Evolutionary conservation across 164 flowering plant species (phyloP), one percentile per base, ranked within the genome.

Genomic region (Macadamia tetraphylla): DNA sequence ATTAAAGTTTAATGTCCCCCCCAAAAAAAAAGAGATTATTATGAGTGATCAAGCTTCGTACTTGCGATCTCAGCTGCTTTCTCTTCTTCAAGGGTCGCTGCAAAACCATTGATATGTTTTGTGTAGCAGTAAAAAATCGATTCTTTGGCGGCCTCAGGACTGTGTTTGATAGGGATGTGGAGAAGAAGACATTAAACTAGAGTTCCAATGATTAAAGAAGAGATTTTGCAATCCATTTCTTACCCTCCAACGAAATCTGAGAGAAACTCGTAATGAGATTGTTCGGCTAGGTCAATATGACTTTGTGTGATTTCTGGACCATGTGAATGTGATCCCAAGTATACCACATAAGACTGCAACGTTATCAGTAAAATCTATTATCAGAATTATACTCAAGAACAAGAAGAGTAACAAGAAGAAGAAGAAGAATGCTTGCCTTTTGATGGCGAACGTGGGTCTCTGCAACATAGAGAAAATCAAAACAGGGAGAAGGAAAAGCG

Each of bases 321-420:
- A 65, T 81, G 85, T 2, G 84, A 71, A 66, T 85, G 89, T 31
- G 67, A 79, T 66, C 90, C 93, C 51, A 88, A 63, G 70, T 86
- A 86, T 64, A 88, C 93, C 18, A 88, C 72, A 70, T 81, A 88
- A 17, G 87, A 74, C 93, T 85, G 30, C 9, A 44, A 57, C n/a
- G n/a, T n/a, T 6, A 3, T 13, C 23, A 61, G 49, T 18, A 52
- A 58, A 49, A 48, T 23, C 18, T 14, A 42, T 14, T n/a, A n/a
- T n/a, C 9, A 6, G 14, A 35, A 12, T 3, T 31, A 29, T 18
- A 68, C 18, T 23, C 3, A 66, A 11, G 29, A 35, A 46, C n/a
- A n/a, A n/a, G 51, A 46, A 46, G 51, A 46, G 7, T 46, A 11
- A 46, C 1, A 46, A 12, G 17, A 32, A 32, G 23, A 23, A 23